These are phyloP conservation scores for Cutaneotrichosporon sp. DNA, from an alignment of 1,284 basidiomycete species.

Conservation along the genomic window DNA sequence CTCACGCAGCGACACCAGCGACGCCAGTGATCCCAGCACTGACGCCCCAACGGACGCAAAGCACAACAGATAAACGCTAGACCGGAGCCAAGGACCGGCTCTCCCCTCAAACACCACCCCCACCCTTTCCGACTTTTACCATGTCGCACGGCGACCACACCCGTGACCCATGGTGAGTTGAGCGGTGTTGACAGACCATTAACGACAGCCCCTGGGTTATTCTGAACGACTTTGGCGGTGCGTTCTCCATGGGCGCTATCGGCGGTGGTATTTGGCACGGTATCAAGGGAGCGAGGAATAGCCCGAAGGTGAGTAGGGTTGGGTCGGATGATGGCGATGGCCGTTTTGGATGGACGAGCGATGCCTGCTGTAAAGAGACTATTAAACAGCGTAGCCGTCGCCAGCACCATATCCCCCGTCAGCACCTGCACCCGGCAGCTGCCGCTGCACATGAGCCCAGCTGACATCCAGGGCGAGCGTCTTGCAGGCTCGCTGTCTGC, in stretches of 20 bases:
- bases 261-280: slow-evolving; percentile 93
- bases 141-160: slow-evolving; percentile 81
- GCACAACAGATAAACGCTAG: no score
- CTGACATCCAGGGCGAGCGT: slow-evolving; percentile 66
- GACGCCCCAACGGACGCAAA: no score
- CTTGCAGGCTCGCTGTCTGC: slow-evolving; percentile 89
- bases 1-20: no score
- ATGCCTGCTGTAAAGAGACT: no score
- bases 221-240: slow-evolving; percentile 96
- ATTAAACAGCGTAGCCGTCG: no score
- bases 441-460: no score
- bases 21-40: no score
- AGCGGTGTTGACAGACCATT: background rate
- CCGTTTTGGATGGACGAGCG: no score
- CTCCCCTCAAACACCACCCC: slow-evolving; percentile 2
- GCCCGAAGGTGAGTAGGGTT: slow-evolving; percentile 81
- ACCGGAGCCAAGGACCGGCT: no score
- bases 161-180: slow-evolving; percentile 76
- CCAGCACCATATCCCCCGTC: no score
- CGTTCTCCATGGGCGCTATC: slow-evolving; percentile 56
- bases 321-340: no score
- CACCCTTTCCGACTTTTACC: slow-evolving; percentile 12
- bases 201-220: slow-evolving; percentile 89
- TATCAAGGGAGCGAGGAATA: slow-evolving; percentile 96
- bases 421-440: no score